Percentiles rank a stretch among this genome's conserved stretches.
Conservation (phyloP, 192 early-diverging fungal species). For the Cladochytrium replicatum region DNA sequence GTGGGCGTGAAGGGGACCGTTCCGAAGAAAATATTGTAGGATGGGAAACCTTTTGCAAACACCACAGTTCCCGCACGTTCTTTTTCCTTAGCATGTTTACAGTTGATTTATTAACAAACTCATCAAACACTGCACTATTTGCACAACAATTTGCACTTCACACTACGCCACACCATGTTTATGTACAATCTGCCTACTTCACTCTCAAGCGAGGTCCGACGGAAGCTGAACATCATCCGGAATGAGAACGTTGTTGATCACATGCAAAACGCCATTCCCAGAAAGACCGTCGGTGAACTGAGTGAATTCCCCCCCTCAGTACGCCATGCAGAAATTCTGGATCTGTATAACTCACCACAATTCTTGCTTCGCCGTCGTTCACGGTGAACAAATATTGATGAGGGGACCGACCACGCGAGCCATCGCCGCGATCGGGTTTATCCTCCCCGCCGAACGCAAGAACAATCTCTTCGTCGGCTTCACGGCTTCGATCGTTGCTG, state of each 20-base stretch:
- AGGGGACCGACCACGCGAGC: neutral
- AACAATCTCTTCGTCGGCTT: constrained; percentile 1
- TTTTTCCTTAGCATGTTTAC: too few relatives aligned
- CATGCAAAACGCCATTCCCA: constrained; percentile 26
- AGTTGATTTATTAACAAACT: too few relatives aligned
- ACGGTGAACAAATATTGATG: constrained; percentile 21
- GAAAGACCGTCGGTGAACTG: constrained; percentile 13
- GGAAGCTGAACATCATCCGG: constrained; percentile 22
- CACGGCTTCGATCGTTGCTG: neutral
- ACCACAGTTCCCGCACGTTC: too few relatives aligned
- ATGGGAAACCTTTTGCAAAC: too few relatives aligned
- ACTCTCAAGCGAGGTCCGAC: too few relatives aligned
- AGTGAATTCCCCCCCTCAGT: neutral
- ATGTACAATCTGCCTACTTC: too few relatives aligned
- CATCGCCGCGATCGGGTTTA: neutral
- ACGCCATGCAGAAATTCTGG: neutral
- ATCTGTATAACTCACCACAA: neutral
- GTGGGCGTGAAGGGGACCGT: too few relatives aligned
- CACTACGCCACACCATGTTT: too few relatives aligned
- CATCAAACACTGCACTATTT: too few relatives aligned
- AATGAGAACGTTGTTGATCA: constrained; percentile 20
- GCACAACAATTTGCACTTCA: too few relatives aligned
- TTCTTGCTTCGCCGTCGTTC: constrained; percentile 23
- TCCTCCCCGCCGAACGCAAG: too few relatives aligned
- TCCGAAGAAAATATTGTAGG: too few relatives aligned